Evolutionary conservation across 208 protist genomes (phyloP).

Genomic region (Angomonas deanei): DNA sequence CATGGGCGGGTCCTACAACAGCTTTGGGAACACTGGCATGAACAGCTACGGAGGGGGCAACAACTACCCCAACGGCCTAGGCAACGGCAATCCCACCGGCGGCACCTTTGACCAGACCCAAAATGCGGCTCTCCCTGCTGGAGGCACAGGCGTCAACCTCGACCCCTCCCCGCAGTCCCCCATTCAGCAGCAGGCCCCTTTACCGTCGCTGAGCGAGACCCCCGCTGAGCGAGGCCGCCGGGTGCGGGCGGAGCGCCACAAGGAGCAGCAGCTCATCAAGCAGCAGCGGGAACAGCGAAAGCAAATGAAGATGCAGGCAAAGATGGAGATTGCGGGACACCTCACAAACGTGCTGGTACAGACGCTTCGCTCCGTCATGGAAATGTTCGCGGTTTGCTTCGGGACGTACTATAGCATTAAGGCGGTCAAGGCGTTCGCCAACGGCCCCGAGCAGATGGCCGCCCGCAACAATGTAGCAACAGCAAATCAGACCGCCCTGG

Average conservation of each 20-base stretch:
- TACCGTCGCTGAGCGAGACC: conserved; percentile 55
- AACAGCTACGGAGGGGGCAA: conserved; percentile 11
- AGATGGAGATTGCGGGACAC: conserved; percentile 70
- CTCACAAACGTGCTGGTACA: conserved; percentile 76
- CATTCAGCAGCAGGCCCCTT: conserved; percentile 26
- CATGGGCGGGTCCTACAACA: conserved; percentile 22
- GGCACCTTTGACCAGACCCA: too few species aligned
- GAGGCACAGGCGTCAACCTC: too few species aligned
- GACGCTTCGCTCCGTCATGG: conserved; percentile 65
- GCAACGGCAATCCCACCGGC: background rate
- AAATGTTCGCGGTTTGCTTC: conserved; percentile 79
- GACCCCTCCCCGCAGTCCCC: conserved; percentile 27
- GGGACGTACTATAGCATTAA: conserved; percentile 87
- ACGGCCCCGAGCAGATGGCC: conserved; percentile 26
- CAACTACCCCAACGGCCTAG: conserved; percentile 11
- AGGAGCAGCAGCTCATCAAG: conserved; percentile 55
- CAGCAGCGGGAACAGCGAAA: conserved; percentile 63
- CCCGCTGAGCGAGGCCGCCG: conserved; percentile 46
- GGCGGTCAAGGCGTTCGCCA: conserved; percentile 58
- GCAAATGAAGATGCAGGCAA: conserved; percentile 63
- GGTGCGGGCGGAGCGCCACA: conserved; percentile 46
- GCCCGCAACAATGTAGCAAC: conserved; percentile 17
- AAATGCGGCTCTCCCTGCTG: too few species aligned
- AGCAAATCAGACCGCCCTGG: background rate
- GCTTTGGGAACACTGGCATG: conserved; percentile 19